These are phyloP conservation scores for Pseudopyrenochaeta lycopersici DNA, from an alignment of 2,329 filamentous ascomycete species.

Conservation along the genomic window DNA sequence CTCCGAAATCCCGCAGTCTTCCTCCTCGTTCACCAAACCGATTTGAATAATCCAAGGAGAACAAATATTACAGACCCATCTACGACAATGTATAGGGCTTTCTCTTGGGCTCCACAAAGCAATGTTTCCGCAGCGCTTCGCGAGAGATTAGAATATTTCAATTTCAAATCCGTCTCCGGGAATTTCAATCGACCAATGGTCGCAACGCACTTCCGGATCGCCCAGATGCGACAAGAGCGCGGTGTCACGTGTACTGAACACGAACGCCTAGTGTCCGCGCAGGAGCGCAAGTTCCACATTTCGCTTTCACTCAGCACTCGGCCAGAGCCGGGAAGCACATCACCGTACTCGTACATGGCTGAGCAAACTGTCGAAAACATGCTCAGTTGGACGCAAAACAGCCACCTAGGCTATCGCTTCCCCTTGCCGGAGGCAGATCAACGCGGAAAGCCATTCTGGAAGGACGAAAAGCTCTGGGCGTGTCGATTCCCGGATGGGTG, in stretches of 20 bases:
- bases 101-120: neutral
- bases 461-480: neutral
- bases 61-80: neutral
- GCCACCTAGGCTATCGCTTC: neutral
- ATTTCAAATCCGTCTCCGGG: neutral
- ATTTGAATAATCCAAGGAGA: neutral
- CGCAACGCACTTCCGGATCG: neutral
- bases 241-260: neutral
- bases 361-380: conserved; percentile 6
- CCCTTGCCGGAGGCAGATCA: neutral
- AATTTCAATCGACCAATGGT: neutral
- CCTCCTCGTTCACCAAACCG: conserved; percentile 3
- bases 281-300: neutral
- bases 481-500: conserved; percentile 2
- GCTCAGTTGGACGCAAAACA: conserved; percentile 5
- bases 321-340: neutral
- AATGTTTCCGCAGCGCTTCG: neutral
- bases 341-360: conserved; percentile 6
- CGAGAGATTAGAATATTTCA: neutral
- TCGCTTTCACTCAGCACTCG: neutral
- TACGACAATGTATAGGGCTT: neutral
- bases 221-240: neutral
- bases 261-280: neutral
- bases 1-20: conserved; percentile 1
- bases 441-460: conserved; percentile 1